Evolutionary conservation across 2,329 filamentous ascomycete genomes (phyloP).

Genomic region (Fusarium longipes): DNA sequence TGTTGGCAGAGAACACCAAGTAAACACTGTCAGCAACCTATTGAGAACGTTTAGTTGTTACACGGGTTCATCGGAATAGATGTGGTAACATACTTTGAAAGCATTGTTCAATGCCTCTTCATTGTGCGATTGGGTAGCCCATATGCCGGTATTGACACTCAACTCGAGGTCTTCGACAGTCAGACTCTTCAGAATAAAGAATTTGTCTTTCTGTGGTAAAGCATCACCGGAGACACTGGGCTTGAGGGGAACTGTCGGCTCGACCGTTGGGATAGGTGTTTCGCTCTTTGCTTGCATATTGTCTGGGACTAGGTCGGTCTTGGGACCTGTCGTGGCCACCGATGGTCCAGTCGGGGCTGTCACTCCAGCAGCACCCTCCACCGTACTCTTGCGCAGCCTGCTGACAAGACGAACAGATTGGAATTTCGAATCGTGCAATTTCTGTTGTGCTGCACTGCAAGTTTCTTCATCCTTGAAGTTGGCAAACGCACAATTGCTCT

Average conservation of each 20-base stretch:
- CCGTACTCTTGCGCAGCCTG: conserved; percentile 73
- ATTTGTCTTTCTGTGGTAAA: conserved; percentile 71
- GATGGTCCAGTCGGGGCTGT: conserved; percentile 67
- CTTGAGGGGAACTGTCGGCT: conserved; percentile 6
- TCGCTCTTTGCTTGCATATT: conserved; percentile 3
- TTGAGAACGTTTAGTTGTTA: conserved; percentile 8
- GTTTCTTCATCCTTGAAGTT: conserved; percentile 87
- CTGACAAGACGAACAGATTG: conserved; percentile 88
- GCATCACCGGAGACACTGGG: conserved; percentile 12
- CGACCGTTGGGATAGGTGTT: conserved; percentile 5
- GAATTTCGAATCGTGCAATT: conserved; percentile 92
- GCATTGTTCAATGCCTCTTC: conserved; percentile 85
- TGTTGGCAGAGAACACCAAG: conserved; percentile 95
- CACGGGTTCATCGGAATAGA: not conserved
- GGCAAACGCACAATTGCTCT: conserved; percentile 97
- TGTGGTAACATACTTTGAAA: conserved; percentile 71
- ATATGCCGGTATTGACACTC: conserved; percentile 87
- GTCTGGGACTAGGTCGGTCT: conserved; percentile 26
- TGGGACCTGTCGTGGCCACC: conserved; percentile 50
- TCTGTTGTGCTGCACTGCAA: conserved; percentile 80
- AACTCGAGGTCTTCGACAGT: conserved; percentile 90
- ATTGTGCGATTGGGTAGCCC: conserved; percentile 96
- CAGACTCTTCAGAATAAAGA: conserved; percentile 93
- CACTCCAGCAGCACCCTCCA: conserved; percentile 59
- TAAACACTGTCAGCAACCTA: conserved; percentile 87